Evolutionary conservation across 1,139 yeast genomes (phyloP).

Genomic region (Yamadazyma spencermartinsiae): DNA sequence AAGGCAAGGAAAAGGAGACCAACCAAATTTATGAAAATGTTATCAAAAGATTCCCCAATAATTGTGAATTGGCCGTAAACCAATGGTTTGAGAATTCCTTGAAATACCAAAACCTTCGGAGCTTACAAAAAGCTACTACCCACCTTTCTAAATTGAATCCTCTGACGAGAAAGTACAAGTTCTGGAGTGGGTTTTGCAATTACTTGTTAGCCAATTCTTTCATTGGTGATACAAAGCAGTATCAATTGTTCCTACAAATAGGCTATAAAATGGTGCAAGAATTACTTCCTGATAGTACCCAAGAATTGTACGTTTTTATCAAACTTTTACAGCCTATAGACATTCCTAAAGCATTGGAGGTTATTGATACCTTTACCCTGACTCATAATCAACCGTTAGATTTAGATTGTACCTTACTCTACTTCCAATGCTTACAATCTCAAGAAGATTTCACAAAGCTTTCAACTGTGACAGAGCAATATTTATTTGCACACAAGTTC

Average conservation of each 20-base stretch:
- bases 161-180: constrained; percentile 31
- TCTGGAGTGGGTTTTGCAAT: constrained; percentile 52
- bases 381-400: constrained; percentile 40
- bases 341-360: constrained; percentile 21
- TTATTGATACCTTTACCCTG: constrained; percentile 27
- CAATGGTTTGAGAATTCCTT: constrained; percentile 48
- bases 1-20: constrained; percentile 39
- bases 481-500: constrained; percentile 44
- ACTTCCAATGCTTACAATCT: constrained; percentile 45
- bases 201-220: constrained; percentile 28
- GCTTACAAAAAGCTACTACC: constrained; percentile 50
- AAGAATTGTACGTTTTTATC: constrained; percentile 59
- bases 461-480: constrained; percentile 27
- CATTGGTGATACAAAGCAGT: constrained; percentile 34
- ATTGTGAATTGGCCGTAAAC: constrained; percentile 34
- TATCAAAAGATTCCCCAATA: constrained; percentile 52
- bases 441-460: constrained; percentile 43
- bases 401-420: constrained; percentile 56
- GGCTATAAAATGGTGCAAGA: constrained; percentile 55
- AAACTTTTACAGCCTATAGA: constrained; percentile 31
- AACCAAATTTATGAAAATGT: constrained; percentile 54
- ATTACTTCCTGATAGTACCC: constrained; percentile 49
- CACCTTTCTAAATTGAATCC: constrained; percentile 33
- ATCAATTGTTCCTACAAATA: constrained; percentile 49
- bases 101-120: constrained; percentile 35